Base-by-base conservation (phyloP, 495 filamentous ascomycete species). In the Xylaria telfairii region DNA sequence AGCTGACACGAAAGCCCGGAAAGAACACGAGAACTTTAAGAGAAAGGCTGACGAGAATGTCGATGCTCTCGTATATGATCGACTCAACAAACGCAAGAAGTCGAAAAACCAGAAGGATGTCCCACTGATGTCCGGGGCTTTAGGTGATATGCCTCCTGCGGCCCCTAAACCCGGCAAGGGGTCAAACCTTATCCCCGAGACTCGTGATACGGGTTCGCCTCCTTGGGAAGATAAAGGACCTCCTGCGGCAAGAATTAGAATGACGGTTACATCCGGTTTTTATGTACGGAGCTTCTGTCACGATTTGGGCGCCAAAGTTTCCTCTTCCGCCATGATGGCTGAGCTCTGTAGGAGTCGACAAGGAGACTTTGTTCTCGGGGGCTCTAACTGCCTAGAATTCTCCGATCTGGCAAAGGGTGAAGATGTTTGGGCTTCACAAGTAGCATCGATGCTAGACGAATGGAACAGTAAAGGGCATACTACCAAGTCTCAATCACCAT, bases 221-320 rank as follows among this genome's bases (percentile, higher is more conserved):
- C 75, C 79, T 19, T 83, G 83, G 80, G 81, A 81, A 37, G 81
- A 80, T 62, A 84, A 87, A 70, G 85, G 84, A 9, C 89, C 91
- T 9, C 88, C 93, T 2, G 95, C 94, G 9, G 90, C 89, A 49
- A 92, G 87, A 77, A 87, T 99, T 61, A 88, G 90, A 67, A 93
- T 99, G 92, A 97, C 92, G 1, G 96, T 97, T 49, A 91, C 94
- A 5, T 97, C 94, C 4, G 96, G 96, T 51, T 99, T 98, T 85
- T 99, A 99, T 81, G 96, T 99, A 49, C 92, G 96, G 66, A 95
- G 91, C 42, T 86, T 99, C 53, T 92, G 93, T 66, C 94, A 98
- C 75, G 96, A 99, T 75, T 85, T 99, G 37, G 96, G 96, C 21
- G 87, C 90, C 73, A 92, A 94, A 53, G 82, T 97, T 13, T 90